Percentiles rank a stretch among this genome's conserved stretches.
Conservation (phyloP, 1,284 basidiomycete species). For the Pisolithus thermaeus region DNA sequence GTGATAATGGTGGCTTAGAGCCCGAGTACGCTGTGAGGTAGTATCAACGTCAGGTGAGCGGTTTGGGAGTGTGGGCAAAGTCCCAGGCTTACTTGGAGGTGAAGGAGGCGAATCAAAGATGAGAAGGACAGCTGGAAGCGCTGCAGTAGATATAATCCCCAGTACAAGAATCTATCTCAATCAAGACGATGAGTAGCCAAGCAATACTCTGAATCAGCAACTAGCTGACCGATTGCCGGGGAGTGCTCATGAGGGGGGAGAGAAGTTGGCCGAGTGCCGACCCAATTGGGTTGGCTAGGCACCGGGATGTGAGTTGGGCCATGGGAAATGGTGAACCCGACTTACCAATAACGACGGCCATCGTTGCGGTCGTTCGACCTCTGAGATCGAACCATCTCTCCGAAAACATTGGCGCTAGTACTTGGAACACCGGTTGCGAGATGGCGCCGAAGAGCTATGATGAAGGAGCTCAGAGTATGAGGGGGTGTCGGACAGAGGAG, state of each 20-base stretch:
- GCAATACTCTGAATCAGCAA: neutral
- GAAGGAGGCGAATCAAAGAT: slow-evolving; percentile 57
- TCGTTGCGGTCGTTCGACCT: slow-evolving; percentile 68
- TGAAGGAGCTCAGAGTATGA: slow-evolving; percentile 57
- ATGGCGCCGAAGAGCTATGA: slow-evolving; percentile 34
- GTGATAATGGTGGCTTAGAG: slow-evolving; percentile 47
- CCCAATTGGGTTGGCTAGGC: slow-evolving; percentile 61
- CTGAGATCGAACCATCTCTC: slow-evolving; percentile 69
- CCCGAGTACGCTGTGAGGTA: slow-evolving; percentile 53
- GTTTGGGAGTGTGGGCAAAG: neutral
- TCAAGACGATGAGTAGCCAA: neutral
- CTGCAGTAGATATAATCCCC: slow-evolving; percentile 62
- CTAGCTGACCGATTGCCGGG: slow-evolving; percentile 49
- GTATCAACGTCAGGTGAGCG: neutral
- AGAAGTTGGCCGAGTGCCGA: slow-evolving; percentile 64
- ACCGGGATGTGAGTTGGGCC: neutral
- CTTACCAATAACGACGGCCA: slow-evolving; percentile 59
- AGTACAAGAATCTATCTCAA: slow-evolving; percentile 57
- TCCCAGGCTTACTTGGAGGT: slow-evolving; percentile 55
- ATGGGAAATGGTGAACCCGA: neutral
- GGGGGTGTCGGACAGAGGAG: slow-evolving; percentile 35
- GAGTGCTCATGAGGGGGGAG: slow-evolving; percentile 54
- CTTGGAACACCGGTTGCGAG: slow-evolving; percentile 61
- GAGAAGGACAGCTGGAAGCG: slow-evolving; percentile 49
- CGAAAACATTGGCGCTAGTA: slow-evolving; percentile 65